These are phyloP conservation scores for Cardamine chenopodiifolia DNA, from an alignment of 345 rosid species.

Conservation along the genomic window DNA sequence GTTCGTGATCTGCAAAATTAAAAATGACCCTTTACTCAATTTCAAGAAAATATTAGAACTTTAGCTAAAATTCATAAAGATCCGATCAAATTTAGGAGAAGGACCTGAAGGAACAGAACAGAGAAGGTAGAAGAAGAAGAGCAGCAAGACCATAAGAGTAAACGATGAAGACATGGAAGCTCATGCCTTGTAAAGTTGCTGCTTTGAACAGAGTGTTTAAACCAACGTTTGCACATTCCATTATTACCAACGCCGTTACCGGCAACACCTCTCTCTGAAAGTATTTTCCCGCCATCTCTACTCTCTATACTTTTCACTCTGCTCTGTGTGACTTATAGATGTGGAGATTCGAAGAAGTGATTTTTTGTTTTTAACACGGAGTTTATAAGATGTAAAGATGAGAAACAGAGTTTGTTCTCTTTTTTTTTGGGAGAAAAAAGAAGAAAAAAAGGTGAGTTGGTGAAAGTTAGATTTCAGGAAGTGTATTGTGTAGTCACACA, in stretches of 20 bases:
- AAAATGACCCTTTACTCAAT: constrained; percentile 6
- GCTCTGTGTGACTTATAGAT: constrained; percentile 3
- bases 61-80: neutral
- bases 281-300: constrained; percentile 48
- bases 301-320: constrained; percentile 5
- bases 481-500: constrained; percentile 12
- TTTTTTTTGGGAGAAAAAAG: neutral
- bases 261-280: constrained; percentile 64
- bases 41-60: constrained; percentile 9
- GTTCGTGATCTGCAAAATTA: constrained; percentile 60
- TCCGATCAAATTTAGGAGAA: neutral
- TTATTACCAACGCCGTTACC: constrained; percentile 62
- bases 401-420: constrained; percentile 27
- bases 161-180: constrained; percentile 67
- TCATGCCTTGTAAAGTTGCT: constrained; percentile 83
- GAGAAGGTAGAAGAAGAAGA: constrained; percentile 82
- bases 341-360: constrained; percentile 36
- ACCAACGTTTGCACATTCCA: constrained; percentile 73
- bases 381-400: neutral
- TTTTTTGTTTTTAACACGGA: neutral
- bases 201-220: constrained; percentile 85
- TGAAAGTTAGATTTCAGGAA: constrained; percentile 32
- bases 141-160: constrained; percentile 84
- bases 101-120: constrained; percentile 73
- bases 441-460: constrained; percentile 30